Evolutionary conservation across 805 yeast genomes (phyloP).

Genomic region (Ogataea angusta): DNA sequence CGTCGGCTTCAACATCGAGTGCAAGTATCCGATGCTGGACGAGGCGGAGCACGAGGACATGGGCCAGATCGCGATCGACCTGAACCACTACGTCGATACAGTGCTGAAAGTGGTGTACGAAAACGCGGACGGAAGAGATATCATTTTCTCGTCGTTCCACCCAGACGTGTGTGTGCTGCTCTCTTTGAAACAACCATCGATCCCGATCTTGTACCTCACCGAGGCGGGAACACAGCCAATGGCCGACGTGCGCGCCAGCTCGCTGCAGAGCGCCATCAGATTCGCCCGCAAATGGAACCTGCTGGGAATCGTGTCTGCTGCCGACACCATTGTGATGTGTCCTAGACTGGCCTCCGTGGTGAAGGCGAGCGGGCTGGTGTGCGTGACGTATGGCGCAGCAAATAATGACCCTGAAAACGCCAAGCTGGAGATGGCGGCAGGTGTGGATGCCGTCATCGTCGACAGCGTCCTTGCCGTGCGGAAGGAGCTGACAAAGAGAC

Average conservation of each 20-base stretch:
- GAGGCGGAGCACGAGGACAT: conserved; percentile 87
- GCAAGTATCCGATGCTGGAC: conserved; percentile 92
- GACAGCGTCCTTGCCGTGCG: conserved; percentile 93
- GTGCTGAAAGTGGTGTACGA: conserved; percentile 78
- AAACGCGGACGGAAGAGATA: conserved; percentile 73
- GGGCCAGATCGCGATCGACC: conserved; percentile 78
- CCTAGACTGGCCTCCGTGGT: conserved; percentile 91
- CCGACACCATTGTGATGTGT: conserved; percentile 79
- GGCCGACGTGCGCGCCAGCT: conserved; percentile 87
- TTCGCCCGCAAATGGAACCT: conserved; percentile 90
- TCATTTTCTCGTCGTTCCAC: conserved; percentile 89
- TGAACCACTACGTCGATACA: conserved; percentile 87
- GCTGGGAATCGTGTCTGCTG: conserved; percentile 88
- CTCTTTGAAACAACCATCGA: conserved; percentile 87
- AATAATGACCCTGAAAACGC: conserved; percentile 86
- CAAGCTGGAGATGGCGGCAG: conserved; percentile 82
- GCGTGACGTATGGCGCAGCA: conserved; percentile 84
- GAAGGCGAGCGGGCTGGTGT: conserved; percentile 84
- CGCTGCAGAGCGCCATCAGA: conserved; percentile 86
- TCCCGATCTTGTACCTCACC: conserved; percentile 86
- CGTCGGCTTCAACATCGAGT: conserved; percentile 92
- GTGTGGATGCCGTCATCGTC: conserved; percentile 98
- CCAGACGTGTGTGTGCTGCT: conserved; percentile 87
- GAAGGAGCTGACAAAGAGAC: conserved; percentile 55
- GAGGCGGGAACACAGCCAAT: conserved; percentile 82